Conservation (phyloP, 192 early-diverging fungal species). For the Coemansia brasiliensis region DNA sequence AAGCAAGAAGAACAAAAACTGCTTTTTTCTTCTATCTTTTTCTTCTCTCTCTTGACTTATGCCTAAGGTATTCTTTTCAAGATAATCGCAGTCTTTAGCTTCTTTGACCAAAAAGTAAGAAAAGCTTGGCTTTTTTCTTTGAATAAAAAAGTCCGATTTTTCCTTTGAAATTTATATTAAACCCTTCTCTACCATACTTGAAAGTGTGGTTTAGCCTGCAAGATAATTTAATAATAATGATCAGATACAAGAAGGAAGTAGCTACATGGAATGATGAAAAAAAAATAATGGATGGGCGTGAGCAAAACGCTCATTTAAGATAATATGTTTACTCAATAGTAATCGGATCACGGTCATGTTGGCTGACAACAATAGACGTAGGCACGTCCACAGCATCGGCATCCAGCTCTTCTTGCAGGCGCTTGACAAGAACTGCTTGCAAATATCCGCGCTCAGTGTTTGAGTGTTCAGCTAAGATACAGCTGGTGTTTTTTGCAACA, state of each 20-base stretch:
- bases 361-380: conserved; percentile 69
- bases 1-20: neutral
- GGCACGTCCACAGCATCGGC: conserved; percentile 38
- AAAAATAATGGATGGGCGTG: neutral
- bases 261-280: conserved; percentile 1
- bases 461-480: conserved; percentile 86
- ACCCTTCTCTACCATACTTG: no score
- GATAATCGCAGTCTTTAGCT: no score
- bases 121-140: conserved; percentile 3
- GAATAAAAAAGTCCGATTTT: neutral
- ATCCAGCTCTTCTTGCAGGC: conserved; percentile 57
- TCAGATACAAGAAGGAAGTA: neutral
- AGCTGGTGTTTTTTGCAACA: conserved; percentile 70
- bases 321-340: conserved; percentile 31
- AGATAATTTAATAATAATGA: no score
- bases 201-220: no score
- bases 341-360: conserved; percentile 78
- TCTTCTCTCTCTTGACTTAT: no score
- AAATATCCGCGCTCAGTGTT: conserved; percentile 92
- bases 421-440: conserved; percentile 60
- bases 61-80: no score
- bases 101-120: neutral
- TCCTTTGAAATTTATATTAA: no score
- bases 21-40: neutral
- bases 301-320: neutral